Evolutionary conservation across 352 stramenopile species (phyloP).

Genomic region (Phytophthora rubi): DNA sequence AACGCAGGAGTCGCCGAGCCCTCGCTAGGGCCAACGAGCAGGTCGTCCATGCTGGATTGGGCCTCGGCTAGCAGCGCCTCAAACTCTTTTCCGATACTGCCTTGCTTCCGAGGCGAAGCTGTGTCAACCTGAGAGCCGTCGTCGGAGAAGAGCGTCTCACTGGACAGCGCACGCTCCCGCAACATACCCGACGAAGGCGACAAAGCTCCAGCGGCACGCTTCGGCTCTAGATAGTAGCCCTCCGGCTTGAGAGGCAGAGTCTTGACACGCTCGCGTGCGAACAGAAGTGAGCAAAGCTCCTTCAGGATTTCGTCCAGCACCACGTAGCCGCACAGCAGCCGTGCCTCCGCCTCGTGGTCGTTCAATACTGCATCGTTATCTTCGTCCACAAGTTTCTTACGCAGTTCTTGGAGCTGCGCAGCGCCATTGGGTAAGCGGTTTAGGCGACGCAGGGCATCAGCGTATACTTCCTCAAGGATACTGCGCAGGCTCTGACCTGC

Average conservation of each 20-base stretch:
- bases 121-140: conserved; percentile 42
- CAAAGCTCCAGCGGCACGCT: conserved; percentile 41
- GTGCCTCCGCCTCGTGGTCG: conserved; percentile 69
- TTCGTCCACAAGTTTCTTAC: conserved; percentile 67
- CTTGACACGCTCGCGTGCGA: conserved; percentile 75
- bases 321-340: conserved; percentile 75
- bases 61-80: conserved; percentile 73
- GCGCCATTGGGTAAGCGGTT: conserved; percentile 62
- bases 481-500: conserved; percentile 63
- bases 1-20: conserved; percentile 9
- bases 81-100: conserved; percentile 71
- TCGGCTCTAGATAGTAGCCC: conserved; percentile 83
- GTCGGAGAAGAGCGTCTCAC: conserved; percentile 56
- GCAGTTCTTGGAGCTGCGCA: conserved; percentile 53
- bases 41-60: conserved; percentile 73
- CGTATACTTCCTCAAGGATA: conserved; percentile 86
- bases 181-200: conserved; percentile 32
- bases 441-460: conserved; percentile 67
- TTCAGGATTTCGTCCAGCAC: conserved; percentile 88
- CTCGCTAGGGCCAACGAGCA: conserved; percentile 38
- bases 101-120: conserved; percentile 34
- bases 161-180: conserved; percentile 38
- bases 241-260: conserved; percentile 82
- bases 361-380: conserved; percentile 70
- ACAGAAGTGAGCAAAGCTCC: conserved; percentile 83